Percentiles rank a stretch among this genome's conserved stretches.
Conservation (phyloP, 164 flowering plant genomes). For the Liquidambar formosana region DNA sequence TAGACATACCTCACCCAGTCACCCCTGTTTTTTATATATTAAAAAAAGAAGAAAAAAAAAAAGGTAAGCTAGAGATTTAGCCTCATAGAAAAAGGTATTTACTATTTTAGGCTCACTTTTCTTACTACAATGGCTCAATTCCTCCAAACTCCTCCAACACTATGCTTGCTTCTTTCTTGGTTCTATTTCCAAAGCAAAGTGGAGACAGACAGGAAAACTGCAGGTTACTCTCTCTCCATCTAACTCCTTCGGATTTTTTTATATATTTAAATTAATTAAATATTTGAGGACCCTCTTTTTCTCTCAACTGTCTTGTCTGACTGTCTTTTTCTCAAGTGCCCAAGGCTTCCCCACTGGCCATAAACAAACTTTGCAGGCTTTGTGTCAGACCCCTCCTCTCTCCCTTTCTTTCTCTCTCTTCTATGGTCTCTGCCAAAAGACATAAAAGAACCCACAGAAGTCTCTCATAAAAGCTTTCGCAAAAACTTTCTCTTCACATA, state of each 20-base stretch:
- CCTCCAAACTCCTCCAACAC: slow-evolving; percentile 46
- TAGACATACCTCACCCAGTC: too few relatives aligned
- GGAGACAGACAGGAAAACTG: slow-evolving; percentile 20
- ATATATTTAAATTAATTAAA: not conserved
- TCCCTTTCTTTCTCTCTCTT: slow-evolving; percentile 19
- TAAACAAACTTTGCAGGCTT: slow-evolving; percentile 45
- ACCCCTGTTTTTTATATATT: too few relatives aligned
- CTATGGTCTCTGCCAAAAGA: slow-evolving; percentile 20
- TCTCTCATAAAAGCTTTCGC: slow-evolving; percentile 26
- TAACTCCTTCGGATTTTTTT: not conserved
- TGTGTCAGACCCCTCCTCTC: slow-evolving; percentile 26
- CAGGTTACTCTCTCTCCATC: slow-evolving; percentile 14
- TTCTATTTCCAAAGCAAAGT: slow-evolving; percentile 32
- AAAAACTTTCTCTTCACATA: slow-evolving; percentile 20
- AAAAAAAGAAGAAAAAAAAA: too few relatives aligned
- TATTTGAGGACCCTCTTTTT: slow-evolving; percentile 7
- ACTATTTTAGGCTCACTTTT: too few relatives aligned
- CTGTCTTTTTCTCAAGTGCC: slow-evolving; percentile 48
- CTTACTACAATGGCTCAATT: too few relatives aligned
- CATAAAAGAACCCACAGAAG: slow-evolving; percentile 17
- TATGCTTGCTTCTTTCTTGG: not conserved
- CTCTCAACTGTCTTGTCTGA: slow-evolving; percentile 64
- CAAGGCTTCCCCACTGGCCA: slow-evolving; percentile 33
- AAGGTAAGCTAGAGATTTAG: too few relatives aligned
- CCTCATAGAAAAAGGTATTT: too few relatives aligned